Evolutionary conservation across 495 filamentous ascomycete species (phyloP), one percentile per base, ranked within the genome.

Genomic region (Haplographium delicatum): DNA sequence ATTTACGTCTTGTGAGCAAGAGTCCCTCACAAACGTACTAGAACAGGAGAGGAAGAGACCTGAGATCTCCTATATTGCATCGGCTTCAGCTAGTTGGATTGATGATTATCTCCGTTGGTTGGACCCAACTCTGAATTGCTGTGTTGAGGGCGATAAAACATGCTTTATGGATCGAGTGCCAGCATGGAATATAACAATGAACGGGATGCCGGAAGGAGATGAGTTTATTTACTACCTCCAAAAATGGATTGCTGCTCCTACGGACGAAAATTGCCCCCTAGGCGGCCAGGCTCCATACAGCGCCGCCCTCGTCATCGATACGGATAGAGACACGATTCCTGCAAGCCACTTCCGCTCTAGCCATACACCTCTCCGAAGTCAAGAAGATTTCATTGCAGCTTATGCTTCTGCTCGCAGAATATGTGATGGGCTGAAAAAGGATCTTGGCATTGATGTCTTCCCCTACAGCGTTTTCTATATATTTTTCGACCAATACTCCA

Each of bases 31-130:
- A 23, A 96, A 94, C 57, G 75, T 95, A 2, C 72, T 98, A 5
- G 93, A 97, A 59, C 85, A 87, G 63, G 93, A 98, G 68, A 81
- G 91, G 3, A 97, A 95, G 67, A 79, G 94, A 13, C 75, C 89
- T 0, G 76, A 91, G n/a, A 76, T 89, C 4, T 96, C 90, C 2
- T 96, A 94, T 66, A 86, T 98, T 52, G 73, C 87, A n/a, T 84
- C 89, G n/a, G 82, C 90, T 1, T 82, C 90, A 4, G 93, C 93
- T 16, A 95, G 87, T 63, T 98, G 93, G 93, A 74, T 98, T 24
- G 93, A 98, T 63, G 93, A 98, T 61, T 96, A 87, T 66, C 87
- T 97, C 68, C 80, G 86, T 53, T 98, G 94, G 94, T 73, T 97
- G 11, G 93, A 96, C 57, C 94, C 94, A 0, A 71, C 74, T 11